phyloP scores from a whole-genome alignment of 192 early-diverging fungal genomes.

The Backusella luteola region DNA sequence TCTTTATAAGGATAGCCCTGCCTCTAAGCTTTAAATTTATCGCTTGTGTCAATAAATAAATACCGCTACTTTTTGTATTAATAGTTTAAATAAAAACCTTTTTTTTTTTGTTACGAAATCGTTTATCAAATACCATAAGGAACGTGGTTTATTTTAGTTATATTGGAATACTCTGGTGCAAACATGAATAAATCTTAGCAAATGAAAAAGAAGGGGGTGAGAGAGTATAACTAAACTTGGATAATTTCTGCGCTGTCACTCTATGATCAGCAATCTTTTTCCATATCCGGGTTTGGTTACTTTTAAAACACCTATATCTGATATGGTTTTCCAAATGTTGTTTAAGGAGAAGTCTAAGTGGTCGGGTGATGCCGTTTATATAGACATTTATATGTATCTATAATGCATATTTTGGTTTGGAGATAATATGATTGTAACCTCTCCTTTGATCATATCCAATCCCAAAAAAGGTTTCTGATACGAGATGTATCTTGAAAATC shows the following conservation, averaged over 20 bases:
- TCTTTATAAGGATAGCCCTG: slow-evolving; percentile 24
- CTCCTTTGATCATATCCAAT: no score
- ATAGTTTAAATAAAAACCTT: no score
- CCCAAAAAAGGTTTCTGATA: no score
- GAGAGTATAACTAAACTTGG: neutral
- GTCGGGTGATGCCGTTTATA: neutral
- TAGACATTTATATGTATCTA: neutral
- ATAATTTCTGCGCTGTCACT: no score
- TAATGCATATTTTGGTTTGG: no score
- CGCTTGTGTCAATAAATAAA: neutral
- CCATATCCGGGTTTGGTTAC: neutral
- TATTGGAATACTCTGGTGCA: neutral
- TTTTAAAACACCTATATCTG: neutral
- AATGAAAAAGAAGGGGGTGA: neutral
- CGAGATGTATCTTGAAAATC: no score
- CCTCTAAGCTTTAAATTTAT: slow-evolving; percentile 12
- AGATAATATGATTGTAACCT: no score
- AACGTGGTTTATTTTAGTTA: neutral
- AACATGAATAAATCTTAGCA: no score
- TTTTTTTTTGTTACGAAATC: no score
- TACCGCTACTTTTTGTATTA: neutral
- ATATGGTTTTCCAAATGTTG: neutral
- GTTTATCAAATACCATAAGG: neutral
- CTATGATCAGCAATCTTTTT: neutral
- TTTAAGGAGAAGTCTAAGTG: neutral